These are phyloP conservation scores for Isabelozyma rhagii DNA, from an alignment of 805 yeast genomes.

Conservation along the genomic window DNA sequence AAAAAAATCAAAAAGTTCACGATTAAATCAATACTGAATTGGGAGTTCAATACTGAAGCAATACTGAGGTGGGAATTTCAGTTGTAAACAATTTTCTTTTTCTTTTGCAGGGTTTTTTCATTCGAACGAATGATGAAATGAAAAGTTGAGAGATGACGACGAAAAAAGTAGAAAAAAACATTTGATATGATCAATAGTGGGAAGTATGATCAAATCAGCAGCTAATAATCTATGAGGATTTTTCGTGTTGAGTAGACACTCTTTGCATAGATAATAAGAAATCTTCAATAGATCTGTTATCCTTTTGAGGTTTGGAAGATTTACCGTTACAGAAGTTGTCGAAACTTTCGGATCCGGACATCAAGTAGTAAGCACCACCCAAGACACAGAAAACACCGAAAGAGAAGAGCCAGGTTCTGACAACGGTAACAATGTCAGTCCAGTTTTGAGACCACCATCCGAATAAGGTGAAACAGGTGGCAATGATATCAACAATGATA, in stretches of 20 bases:
- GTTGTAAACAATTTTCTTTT: no score
- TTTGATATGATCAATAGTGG: not conserved
- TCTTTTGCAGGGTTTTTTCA: not conserved
- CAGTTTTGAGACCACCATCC: conserved; percentile 99
- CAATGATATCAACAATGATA: conserved; percentile 81
- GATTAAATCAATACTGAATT: conserved; percentile 2
- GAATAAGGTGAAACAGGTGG: conserved; percentile 88
- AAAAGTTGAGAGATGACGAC: not conserved
- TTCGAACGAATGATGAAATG: not conserved
- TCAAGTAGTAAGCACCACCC: conserved; percentile 95
- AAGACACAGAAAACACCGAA: conserved; percentile 95
- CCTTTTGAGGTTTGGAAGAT: conserved; percentile 52
- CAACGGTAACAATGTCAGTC: conserved; percentile 93
- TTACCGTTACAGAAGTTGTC: conserved; percentile 85
- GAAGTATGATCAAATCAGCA: not conserved
- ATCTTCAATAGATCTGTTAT: conserved; percentile 73
- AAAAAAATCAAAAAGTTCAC: not conserved
- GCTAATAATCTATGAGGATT: conserved; percentile 52
- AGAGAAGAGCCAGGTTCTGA: conserved; percentile 92
- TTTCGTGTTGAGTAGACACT: conserved; percentile 87
- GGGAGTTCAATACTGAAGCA: not conserved
- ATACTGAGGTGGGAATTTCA: no score
- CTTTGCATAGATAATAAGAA: conserved; percentile 84
- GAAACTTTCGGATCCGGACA: conserved; percentile 77
- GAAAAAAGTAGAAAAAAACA: conserved; percentile 1